Percentiles rank a stretch among this genome's conserved stretches.
phyloP scores from a whole-genome alignment of 1,284 basidiomycete genomes.

The Chalciporus sp. region DNA sequence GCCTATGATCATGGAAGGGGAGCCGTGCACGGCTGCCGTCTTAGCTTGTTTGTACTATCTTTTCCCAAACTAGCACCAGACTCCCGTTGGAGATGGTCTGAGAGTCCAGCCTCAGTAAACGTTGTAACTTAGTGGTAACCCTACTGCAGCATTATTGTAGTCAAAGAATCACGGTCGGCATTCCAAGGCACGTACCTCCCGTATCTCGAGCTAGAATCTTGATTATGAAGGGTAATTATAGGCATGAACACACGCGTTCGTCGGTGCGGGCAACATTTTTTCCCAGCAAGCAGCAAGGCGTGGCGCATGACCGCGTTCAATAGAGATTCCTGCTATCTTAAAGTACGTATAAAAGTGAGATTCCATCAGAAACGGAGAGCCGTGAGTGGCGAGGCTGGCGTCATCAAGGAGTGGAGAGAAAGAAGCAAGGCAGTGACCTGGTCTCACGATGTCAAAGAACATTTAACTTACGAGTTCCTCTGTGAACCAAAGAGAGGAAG shows the following conservation, averaged over 20 bases:
- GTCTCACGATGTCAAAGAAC: neutral
- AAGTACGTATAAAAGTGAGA: neutral
- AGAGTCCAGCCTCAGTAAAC: too few species aligned
- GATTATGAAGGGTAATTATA: neutral
- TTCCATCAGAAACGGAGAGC: conserved; percentile 7
- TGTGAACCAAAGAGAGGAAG: neutral
- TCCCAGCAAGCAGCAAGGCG: neutral
- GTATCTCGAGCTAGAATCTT: too few species aligned
- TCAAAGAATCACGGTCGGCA: too few species aligned
- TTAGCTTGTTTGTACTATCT: too few species aligned
- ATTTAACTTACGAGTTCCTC: neutral
- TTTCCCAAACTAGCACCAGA: too few species aligned
- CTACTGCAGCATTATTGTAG: neutral
- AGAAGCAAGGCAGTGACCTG: neutral
- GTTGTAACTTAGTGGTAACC: too few species aligned
- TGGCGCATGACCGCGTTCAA: neutral
- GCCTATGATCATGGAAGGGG: neutral
- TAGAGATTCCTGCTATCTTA: neutral
- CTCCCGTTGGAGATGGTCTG: too few species aligned
- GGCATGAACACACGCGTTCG: neutral
- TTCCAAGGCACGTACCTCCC: too few species aligned
- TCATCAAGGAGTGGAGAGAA: neutral
- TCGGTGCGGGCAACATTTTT: neutral
- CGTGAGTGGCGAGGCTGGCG: neutral
- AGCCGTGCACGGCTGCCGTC: too few species aligned